phyloP scores from a whole-genome alignment of 2,329 filamentous ascomycete species.

The Akanthomyces uredinophilus region DNA sequence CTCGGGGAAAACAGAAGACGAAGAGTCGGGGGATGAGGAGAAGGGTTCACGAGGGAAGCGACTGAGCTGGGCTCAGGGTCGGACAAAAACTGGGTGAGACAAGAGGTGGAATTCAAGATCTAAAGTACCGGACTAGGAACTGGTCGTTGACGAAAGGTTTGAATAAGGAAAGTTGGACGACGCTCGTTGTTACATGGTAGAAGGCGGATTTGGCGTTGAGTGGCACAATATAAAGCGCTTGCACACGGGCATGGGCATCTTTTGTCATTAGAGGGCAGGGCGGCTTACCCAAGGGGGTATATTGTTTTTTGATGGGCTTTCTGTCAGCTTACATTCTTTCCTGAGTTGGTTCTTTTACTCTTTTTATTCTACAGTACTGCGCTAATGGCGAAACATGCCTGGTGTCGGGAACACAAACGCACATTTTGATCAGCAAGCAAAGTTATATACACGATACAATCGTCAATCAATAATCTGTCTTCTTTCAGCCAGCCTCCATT shows the following conservation, averaged over 20 bases:
- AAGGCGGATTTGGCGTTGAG: slow-evolving; percentile 4
- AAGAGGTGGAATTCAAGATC: not conserved
- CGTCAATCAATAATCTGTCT: too few species aligned
- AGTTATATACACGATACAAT: not conserved
- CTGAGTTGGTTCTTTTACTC: not conserved
- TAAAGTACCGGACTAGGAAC: not conserved
- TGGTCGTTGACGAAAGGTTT: not conserved
- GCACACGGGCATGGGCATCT: slow-evolving; percentile 3
- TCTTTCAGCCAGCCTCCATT: not conserved
- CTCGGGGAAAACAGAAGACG: slow-evolving; percentile 19
- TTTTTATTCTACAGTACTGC: not conserved
- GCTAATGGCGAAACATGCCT: not conserved
- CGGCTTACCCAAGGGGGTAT: not conserved
- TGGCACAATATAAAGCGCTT: not conserved
- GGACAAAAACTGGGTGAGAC: slow-evolving; percentile 20
- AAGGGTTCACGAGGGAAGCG: slow-evolving; percentile 16
- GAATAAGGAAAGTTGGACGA: not conserved
- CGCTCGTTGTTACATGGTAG: not conserved
- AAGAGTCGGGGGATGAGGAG: slow-evolving; percentile 21
- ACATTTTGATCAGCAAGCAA: not conserved
- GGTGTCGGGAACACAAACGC: slow-evolving; percentile 1
- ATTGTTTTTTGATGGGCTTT: not conserved
- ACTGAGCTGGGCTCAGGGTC: slow-evolving; percentile 18
- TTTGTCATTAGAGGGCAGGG: not conserved
- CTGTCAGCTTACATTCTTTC: not conserved